Evolutionary conservation across 257 asterid species (phyloP).

Genomic region (Perilla frutescens): DNA sequence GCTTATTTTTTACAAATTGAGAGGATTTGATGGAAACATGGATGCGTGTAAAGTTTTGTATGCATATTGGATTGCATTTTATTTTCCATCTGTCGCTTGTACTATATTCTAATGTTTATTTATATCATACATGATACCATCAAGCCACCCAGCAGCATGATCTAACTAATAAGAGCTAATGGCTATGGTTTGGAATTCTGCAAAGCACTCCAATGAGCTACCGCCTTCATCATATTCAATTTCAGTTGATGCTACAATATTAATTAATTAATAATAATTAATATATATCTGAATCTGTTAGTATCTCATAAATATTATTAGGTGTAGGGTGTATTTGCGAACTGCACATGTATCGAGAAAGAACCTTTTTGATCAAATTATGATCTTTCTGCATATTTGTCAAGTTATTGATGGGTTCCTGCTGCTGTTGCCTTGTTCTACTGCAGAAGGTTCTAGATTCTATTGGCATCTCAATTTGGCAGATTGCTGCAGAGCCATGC

Average conservation of each 20-base stretch:
- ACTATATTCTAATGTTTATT: neutral
- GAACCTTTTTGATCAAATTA: neutral
- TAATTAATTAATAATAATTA: neutral
- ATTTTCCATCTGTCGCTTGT: neutral
- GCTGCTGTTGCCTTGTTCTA: conserved; percentile 16
- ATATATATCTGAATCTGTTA: neutral
- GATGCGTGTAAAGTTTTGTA: neutral
- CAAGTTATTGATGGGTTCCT: conserved; percentile 20
- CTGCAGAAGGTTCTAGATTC: conserved; percentile 82
- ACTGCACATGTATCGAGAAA: neutral
- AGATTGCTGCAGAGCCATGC: conserved; percentile 81
- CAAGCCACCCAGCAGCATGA: neutral
- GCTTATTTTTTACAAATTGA: neutral
- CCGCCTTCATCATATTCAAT: neutral
- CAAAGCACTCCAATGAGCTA: neutral
- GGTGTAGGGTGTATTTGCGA: neutral
- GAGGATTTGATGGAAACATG: neutral
- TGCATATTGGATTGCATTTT: neutral
- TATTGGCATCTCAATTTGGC: conserved; percentile 83
- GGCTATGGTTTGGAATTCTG: neutral
- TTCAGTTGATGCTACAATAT: neutral
- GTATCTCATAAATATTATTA: neutral
- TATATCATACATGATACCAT: neutral
- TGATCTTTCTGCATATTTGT: neutral
- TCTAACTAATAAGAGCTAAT: neutral